phyloP scores from a whole-genome alignment of 225 moss, liverwort and hornwort species.

The Polytrichum formosum region DNA sequence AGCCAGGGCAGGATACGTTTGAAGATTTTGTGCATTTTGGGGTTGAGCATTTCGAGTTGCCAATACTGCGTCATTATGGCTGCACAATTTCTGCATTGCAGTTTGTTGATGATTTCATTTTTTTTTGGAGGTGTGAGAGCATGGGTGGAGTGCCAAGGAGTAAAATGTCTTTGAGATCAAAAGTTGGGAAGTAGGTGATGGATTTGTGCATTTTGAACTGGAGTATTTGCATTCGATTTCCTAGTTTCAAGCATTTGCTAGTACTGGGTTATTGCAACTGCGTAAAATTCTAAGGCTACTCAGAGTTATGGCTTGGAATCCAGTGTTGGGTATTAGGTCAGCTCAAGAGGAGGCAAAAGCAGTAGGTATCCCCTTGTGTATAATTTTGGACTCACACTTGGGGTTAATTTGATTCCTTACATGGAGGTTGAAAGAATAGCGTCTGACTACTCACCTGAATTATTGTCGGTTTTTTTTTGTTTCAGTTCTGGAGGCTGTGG shows the following conservation, averaged over 20 bases:
- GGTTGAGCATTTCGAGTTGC: background rate
- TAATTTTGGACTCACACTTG: background rate
- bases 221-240: background rate
- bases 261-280: no score
- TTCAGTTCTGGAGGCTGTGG: conserved; percentile 71
- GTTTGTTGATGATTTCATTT: no score
- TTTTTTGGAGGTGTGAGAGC: background rate
- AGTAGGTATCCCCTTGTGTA: background rate
- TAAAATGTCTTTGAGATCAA: background rate
- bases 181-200: background rate
- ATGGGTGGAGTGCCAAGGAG: no score
- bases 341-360: background rate
- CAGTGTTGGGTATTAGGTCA: background rate
- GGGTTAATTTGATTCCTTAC: conserved; percentile 5
- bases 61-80: no score
- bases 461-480: background rate
- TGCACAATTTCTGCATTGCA: no score
- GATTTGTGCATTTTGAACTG: background rate
- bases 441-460: background rate
- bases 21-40: background rate
- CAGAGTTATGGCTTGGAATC: no score
- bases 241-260: background rate
- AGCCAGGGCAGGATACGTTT: background rate
- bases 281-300: no score
- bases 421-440: background rate